Conservation (phyloP, 306 rosid species). For the Elaeagnus macrophylla region DNA sequence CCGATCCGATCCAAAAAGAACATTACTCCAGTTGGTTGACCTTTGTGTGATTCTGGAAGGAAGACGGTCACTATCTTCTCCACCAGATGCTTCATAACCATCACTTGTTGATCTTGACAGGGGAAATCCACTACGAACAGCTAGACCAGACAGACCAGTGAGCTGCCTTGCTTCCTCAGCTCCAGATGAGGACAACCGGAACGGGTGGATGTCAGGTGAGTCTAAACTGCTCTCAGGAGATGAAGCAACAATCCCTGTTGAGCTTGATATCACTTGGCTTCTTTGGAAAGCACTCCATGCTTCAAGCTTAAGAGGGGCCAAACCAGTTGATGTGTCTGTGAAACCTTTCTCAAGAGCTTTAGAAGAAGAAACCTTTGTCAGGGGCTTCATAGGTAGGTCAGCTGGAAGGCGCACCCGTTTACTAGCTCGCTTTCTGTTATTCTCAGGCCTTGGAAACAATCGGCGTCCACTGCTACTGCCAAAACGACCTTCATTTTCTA, state of each 20-base stretch:
- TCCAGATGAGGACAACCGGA: conserved; percentile 51
- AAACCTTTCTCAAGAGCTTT: conserved; percentile 46
- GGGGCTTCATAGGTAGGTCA: conserved; percentile 58
- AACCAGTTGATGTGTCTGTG: conserved; percentile 43
- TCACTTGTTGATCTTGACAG: conserved; percentile 89
- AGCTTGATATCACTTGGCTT: conserved; percentile 61
- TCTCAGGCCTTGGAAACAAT: conserved; percentile 52
- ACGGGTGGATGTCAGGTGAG: conserved; percentile 88
- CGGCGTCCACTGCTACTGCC: conserved; percentile 70
- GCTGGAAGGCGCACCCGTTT: conserved; percentile 80
- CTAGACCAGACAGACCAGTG: conserved; percentile 40
- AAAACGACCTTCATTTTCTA: conserved; percentile 47
- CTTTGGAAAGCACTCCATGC: conserved; percentile 65
- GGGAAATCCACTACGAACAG: conserved; percentile 47
- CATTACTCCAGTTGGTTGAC: conserved; percentile 70
- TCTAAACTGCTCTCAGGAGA: conserved; percentile 95
- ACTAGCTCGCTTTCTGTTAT: conserved; percentile 53
- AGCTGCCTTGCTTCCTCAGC: conserved; percentile 66
- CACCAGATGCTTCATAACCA: conserved; percentile 96
- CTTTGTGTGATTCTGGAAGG: conserved; percentile 68
- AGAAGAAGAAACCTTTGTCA: conserved; percentile 39
- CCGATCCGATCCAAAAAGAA: conserved; percentile 58
- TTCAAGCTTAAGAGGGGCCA: conserved; percentile 82
- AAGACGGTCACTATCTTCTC: conserved; percentile 91
- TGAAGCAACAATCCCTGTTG: conserved; percentile 60